Percentiles rank a stretch among this genome's conserved stretches.
Conservation (phyloP, 2,329 filamentous ascomycete species). For the Fusarium mundagurra region DNA sequence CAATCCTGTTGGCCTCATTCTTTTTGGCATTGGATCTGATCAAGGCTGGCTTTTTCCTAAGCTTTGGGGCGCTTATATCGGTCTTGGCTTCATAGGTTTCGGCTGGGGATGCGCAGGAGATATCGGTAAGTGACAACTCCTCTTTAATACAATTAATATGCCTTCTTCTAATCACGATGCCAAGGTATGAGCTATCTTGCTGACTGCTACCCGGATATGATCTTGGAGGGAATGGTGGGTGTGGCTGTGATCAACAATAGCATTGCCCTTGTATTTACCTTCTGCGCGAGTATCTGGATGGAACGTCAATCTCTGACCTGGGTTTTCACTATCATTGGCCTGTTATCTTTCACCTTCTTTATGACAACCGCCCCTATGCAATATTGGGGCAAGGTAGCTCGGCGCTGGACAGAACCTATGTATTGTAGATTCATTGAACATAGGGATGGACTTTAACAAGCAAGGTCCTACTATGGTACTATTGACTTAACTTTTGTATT, state of each 20-base stretch:
- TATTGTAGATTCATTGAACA: not conserved
- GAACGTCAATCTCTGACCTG: not conserved
- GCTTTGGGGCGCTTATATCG: not conserved
- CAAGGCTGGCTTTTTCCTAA: not conserved
- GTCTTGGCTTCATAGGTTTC: not conserved
- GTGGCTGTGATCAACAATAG: not conserved
- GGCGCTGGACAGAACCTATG: not conserved
- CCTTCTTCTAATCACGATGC: not conserved
- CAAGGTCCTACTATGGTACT: not conserved
- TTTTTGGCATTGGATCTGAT: not conserved
- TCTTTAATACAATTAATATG: not conserved
- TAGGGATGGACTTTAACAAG: not conserved
- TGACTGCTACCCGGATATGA: not conserved
- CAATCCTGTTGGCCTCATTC: not conserved
- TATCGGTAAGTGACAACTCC: not conserved
- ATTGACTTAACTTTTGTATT: too few species aligned
- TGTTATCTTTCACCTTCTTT: not conserved
- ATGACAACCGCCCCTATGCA: not conserved
- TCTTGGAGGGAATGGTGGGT: not conserved
- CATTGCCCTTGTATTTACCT: not conserved
- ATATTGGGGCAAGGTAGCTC: not conserved
- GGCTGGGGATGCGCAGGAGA: not conserved
- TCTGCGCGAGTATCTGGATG: not conserved
- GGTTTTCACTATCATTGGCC: not conserved
- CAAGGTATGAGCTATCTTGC: not conserved